These are phyloP conservation scores for Jamesozyma rosinii DNA, from an alignment of 805 yeast species.

Conservation along the genomic window DNA sequence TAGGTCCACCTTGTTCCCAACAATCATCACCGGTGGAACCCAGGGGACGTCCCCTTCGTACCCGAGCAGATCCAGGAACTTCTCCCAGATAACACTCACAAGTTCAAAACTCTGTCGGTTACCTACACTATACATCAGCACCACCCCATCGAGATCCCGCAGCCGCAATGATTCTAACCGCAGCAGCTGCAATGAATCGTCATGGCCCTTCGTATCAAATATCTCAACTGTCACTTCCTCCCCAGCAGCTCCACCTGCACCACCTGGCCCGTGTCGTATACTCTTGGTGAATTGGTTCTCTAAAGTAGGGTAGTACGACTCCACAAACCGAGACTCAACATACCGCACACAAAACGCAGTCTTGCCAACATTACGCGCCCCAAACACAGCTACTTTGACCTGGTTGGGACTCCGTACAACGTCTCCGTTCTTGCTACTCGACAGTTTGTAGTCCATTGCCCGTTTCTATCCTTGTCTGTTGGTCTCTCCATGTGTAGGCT, in stretches of 20 bases:
- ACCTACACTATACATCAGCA: constrained; percentile 73
- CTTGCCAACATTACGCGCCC: constrained; percentile 81
- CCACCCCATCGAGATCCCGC: constrained; percentile 75
- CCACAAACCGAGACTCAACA: constrained; percentile 82
- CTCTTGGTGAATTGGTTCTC: constrained; percentile 74
- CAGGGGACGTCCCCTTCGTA: not conserved
- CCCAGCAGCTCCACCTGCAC: constrained; percentile 37
- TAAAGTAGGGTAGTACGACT: constrained; percentile 83
- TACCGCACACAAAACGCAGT: constrained; percentile 77
- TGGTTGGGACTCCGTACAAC: not conserved
- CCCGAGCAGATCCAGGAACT: constrained; percentile 55
- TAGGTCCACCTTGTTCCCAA: constrained; percentile 23
- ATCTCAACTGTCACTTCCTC: constrained; percentile 45
- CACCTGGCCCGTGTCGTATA: constrained; percentile 38
- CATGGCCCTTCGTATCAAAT: constrained; percentile 90
- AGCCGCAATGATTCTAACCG: constrained; percentile 54
- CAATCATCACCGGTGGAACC: constrained; percentile 70
- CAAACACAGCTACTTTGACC: constrained; percentile 69
- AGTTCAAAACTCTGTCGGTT: constrained; percentile 71
- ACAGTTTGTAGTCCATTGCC: constrained; percentile 3
- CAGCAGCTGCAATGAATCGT: constrained; percentile 65
- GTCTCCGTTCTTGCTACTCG: not conserved
- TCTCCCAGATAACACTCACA: constrained; percentile 68
- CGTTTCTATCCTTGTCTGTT: not conserved
- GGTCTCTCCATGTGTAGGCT: no score